phyloP scores from a whole-genome alignment of 768 basidiomycete genomes.

The Tricholoma furcatifolium region DNA sequence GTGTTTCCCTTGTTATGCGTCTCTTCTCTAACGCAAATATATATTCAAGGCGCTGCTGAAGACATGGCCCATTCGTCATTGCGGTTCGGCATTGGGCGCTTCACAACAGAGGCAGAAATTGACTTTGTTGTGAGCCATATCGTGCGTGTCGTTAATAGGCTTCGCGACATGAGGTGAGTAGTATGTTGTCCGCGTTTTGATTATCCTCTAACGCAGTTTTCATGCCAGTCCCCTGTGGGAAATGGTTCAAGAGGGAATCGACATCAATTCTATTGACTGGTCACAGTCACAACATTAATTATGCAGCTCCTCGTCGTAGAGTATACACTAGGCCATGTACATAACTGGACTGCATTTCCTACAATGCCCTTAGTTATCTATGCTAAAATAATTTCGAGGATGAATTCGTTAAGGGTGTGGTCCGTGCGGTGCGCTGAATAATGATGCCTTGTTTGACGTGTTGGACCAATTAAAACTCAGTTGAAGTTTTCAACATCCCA shows the following conservation, averaged over 20 bases:
- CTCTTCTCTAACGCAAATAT: slow-evolving; percentile 3
- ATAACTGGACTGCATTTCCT: slow-evolving; percentile 1
- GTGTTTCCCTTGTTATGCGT: neutral
- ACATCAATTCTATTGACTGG: slow-evolving; percentile 95
- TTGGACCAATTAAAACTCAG: slow-evolving; percentile 46
- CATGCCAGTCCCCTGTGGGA: slow-evolving; percentile 87
- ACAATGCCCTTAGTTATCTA: neutral
- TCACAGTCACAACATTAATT: slow-evolving; percentile 85
- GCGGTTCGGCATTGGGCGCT: slow-evolving; percentile 96
- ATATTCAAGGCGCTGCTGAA: slow-evolving; percentile 84
- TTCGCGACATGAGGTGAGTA: slow-evolving; percentile 90
- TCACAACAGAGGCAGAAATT: slow-evolving; percentile 96
- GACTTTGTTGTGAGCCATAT: slow-evolving; percentile 92
- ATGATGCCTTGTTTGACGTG: slow-evolving; percentile 20
- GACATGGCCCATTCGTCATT: slow-evolving; percentile 99
- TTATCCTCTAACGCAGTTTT: slow-evolving; percentile 8
- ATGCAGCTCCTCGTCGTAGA: slow-evolving; percentile 12
- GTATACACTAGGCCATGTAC: slow-evolving; percentile 8
- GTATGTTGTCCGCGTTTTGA: neutral
- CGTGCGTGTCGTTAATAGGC: slow-evolving; percentile 76
- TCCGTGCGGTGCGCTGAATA: slow-evolving; percentile 22
- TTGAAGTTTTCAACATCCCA: slow-evolving; percentile 26
- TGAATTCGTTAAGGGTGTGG: neutral
- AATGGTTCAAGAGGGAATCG: slow-evolving; percentile 99
- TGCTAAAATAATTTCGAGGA: neutral